Evolutionary conservation across 176 grass and related monocot genomes (phyloP).

Genomic region (Avena sativa): DNA sequence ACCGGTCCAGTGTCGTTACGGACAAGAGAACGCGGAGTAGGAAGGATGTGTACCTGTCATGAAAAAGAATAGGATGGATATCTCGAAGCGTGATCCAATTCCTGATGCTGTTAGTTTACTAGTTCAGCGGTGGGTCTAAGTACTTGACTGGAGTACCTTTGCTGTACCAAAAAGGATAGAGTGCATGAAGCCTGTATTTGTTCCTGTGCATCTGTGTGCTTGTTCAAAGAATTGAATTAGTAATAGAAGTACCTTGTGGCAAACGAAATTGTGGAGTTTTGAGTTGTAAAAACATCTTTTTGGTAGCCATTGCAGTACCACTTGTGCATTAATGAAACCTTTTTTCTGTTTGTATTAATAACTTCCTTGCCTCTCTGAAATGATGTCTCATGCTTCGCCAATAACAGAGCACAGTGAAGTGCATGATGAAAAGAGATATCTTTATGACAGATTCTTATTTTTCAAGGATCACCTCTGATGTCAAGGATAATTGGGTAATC

Average conservation of each 20-base stretch:
- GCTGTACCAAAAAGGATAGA: too few species aligned
- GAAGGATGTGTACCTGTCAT: slow-evolving; percentile 42
- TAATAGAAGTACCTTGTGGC: neutral
- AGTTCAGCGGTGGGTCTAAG: neutral
- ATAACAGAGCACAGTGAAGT: neutral
- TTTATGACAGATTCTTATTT: neutral
- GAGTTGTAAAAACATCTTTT: neutral
- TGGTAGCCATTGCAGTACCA: neutral
- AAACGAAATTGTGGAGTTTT: neutral
- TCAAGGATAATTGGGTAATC: neutral
- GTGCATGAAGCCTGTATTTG: neutral
- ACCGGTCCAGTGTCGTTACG: slow-evolving; percentile 62
- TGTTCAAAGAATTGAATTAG: neutral
- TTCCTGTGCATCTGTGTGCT: neutral
- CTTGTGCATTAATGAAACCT: neutral
- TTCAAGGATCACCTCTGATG: neutral
- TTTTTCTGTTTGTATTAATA: neutral
- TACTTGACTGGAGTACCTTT: slow-evolving; percentile 18
- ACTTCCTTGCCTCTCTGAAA: neutral
- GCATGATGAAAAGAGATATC: neutral
- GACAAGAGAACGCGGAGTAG: slow-evolving; percentile 46
- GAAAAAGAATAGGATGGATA: neutral
- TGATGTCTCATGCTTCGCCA: neutral
- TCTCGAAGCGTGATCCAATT: neutral
- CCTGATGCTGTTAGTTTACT: slow-evolving; percentile 19